These are phyloP conservation scores for Coemansia sp. DNA, from an alignment of 192 early-diverging fungal species.

Conservation along the genomic window DNA sequence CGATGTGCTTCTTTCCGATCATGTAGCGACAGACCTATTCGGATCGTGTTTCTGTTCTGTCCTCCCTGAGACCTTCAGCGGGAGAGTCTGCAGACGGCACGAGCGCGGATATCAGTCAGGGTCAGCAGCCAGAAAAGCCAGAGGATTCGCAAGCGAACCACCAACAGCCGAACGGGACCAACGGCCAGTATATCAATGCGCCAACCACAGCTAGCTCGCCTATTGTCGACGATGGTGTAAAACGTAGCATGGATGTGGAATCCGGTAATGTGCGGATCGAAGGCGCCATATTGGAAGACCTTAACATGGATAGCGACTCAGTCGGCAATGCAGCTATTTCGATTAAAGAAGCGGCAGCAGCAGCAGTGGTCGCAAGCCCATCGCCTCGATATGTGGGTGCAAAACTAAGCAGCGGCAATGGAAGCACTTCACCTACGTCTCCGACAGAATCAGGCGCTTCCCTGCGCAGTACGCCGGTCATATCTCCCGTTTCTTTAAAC, in stretches of 20 bases:
- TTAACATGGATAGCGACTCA: not conserved
- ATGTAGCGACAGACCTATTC: constrained; percentile 55
- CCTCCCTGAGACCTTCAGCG: constrained; percentile 28
- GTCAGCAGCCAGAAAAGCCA: not conserved
- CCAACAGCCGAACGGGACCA: not conserved
- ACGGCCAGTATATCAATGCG: not conserved
- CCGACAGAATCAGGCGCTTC: not conserved
- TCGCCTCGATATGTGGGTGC: not conserved
- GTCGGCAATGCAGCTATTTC: not conserved
- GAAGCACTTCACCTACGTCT: not conserved
- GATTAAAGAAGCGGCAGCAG: not conserved
- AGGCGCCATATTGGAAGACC: not conserved
- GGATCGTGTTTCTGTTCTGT: constrained; percentile 51
- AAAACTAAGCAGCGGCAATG: not conserved
- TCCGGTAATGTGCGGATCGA: not conserved
- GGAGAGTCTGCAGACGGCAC: constrained; percentile 2
- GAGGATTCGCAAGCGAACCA: not conserved
- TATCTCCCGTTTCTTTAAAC: constrained; percentile 20
- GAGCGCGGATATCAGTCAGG: not conserved
- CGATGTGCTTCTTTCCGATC: not conserved
- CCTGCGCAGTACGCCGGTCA: not conserved
- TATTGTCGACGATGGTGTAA: not conserved
- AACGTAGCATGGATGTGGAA: not conserved
- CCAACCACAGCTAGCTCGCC: not conserved
- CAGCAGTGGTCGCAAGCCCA: not conserved